Evolutionary conservation across 2,329 filamentous ascomycete genomes (phyloP), one percentile per base, ranked within the genome.

Genomic region (Colletotrichum noveboracense): DNA sequence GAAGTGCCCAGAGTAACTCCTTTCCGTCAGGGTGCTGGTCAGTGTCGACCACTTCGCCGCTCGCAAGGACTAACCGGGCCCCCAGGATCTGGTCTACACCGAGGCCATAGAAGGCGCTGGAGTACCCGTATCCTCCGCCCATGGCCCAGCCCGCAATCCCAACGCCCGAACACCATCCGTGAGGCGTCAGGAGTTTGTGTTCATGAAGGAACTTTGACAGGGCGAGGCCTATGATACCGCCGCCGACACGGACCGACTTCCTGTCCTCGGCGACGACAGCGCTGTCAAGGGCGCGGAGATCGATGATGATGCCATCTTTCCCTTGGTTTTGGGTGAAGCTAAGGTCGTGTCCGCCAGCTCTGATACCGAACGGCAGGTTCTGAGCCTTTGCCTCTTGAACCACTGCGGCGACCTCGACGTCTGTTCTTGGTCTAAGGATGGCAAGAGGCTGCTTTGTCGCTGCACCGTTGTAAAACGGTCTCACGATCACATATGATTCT

Each of bases 1-100:
- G 80, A 21, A 87, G 83, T 1, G 82, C 85, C 56, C 80, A 81
- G 21, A 87, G 75, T 38, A 87, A 55, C 3, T 52, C 43, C 43
- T 52, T 21, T 5, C 43, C 43, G 9, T 75, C 38, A 3, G 52
- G 71, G 12, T 80, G 79, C 16, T 83, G 81, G 55, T 84, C 82
- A 2, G 86, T 86, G 7, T 84, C 81, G 8, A 85, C 77, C 2
- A 87, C 77, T 9, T 82, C 74, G 6, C 85, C 87, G 7, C 82
- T 69, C 3, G 81, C 80, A 67, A 86, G 81, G 4, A 88, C 83
- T 4, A 88, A 70, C 55, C 81, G 84, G 5, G 86, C 85, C 18
- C 80, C 80, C 8, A 85, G 71, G 16, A 86, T 82, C 74, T 86
- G 83, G 67, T 86, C 84, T 18, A 80, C 81, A 3, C 84, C 85